Percentiles rank a stretch among this genome's conserved stretches.
phyloP scores from a whole-genome alignment of 2,329 filamentous ascomycete genomes.

The Xylaria multiplex region DNA sequence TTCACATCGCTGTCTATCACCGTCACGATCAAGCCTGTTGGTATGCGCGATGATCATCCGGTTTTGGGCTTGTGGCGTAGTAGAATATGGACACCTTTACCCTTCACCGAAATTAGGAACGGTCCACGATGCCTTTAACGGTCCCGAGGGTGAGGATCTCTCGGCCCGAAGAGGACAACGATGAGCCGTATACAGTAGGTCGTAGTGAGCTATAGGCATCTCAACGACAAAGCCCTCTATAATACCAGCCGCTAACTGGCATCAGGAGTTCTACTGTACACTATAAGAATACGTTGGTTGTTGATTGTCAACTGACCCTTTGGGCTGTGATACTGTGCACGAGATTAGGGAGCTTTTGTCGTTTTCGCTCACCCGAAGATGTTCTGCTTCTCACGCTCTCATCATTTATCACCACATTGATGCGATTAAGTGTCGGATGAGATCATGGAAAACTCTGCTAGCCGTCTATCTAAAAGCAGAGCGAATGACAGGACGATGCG shows the following conservation, averaged over 20 bases:
- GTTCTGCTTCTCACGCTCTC: background rate
- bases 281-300: background rate
- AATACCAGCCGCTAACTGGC: background rate
- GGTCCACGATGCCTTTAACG: background rate
- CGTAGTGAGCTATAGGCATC: background rate
- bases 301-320: background rate
- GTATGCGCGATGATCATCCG: constrained; percentile 7
- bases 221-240: constrained; percentile 1
- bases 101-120: constrained; percentile 5
- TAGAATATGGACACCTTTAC: constrained; percentile 3
- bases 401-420: constrained; percentile 16
- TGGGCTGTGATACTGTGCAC: background rate
- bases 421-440: constrained; percentile 13
- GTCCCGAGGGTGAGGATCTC: constrained; percentile 16
- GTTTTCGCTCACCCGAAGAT: constrained; percentile 4
- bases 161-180: constrained; percentile 2
- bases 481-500: constrained; percentile 5
- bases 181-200: constrained; percentile 1
- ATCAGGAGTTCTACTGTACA: constrained; percentile 1
- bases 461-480: constrained; percentile 2
- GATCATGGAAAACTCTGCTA: constrained; percentile 17
- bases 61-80: constrained; percentile 4
- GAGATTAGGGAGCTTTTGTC: background rate
- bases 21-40: constrained; percentile 24
- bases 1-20: constrained; percentile 23